Percentiles rank a stretch among this genome's conserved stretches.
Evolutionary conservation across 2,329 filamentous ascomycete genomes (phyloP).

Genomic region (Ascochyta pisi): DNA sequence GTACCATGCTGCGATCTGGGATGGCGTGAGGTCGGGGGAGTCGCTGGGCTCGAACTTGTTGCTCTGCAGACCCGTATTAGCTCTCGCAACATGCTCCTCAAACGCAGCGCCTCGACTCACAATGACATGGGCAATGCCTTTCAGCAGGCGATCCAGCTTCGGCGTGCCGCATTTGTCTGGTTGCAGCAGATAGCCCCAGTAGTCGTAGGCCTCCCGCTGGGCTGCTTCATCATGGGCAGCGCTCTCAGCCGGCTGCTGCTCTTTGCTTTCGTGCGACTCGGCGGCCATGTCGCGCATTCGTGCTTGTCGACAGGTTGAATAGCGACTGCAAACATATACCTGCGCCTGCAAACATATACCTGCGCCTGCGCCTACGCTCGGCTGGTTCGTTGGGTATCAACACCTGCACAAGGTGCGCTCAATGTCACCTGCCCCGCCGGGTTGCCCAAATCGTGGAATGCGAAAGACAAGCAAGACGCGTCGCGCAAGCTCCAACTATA

Average conservation of each 20-base stretch:
- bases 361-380: not conserved
- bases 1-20: conserved; percentile 59
- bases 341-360: not conserved
- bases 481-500: conserved; percentile 1
- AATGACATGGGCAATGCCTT: conserved; percentile 56
- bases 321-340: conserved; percentile 14
- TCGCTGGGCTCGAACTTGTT: conserved; percentile 53
- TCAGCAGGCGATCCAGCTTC: conserved; percentile 54
- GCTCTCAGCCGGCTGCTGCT: conserved; percentile 28
- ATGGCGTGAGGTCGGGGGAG: conserved; percentile 56
- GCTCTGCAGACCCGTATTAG: conserved; percentile 43
- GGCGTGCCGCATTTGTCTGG: conserved; percentile 59
- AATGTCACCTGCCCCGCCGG: conserved; percentile 25
- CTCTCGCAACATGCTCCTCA: not conserved
- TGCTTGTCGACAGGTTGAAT: conserved; percentile 8
- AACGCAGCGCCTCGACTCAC: conserved; percentile 39
- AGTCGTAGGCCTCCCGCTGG: conserved; percentile 54
- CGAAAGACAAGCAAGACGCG: conserved; percentile 1
- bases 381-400: conserved; percentile 25
- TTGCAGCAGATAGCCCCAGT: conserved; percentile 60
- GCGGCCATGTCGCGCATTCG: conserved; percentile 35
- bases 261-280: conserved; percentile 32
- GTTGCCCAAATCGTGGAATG: conserved; percentile 19
- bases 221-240: conserved; percentile 36
- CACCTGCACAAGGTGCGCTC: conserved; percentile 27